Evolutionary conservation across 2,329 filamentous ascomycete genomes (phyloP).

Genomic region (Pseudogymnoascus sp.): DNA sequence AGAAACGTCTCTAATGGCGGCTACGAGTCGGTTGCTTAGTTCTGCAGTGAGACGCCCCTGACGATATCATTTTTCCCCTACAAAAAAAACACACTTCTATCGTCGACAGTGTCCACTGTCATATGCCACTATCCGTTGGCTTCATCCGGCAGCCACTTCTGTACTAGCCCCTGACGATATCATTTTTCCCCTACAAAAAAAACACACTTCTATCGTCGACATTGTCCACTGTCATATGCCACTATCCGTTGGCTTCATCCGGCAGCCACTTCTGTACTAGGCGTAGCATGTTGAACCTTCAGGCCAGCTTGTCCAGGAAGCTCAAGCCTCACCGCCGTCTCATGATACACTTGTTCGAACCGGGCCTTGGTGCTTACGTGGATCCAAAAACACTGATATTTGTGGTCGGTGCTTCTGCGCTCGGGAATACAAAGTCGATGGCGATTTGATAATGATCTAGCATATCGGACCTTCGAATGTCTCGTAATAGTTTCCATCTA

Average conservation of each 20-base stretch:
- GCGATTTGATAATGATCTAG: constrained; percentile 14
- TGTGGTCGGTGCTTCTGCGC: constrained; percentile 9
- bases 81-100: background rate
- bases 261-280: background rate
- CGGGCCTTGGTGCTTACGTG: background rate
- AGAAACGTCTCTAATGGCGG: background rate
- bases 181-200: background rate
- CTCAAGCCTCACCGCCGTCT: constrained; percentile 13
- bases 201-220: no score
- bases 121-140: constrained; percentile 23
- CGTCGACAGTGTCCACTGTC: constrained; percentile 12
- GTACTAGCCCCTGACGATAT: background rate
- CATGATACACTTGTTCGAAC: constrained; percentile 17
- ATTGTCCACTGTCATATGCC: constrained; percentile 23
- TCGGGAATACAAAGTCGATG: constrained; percentile 15
- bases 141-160: background rate
- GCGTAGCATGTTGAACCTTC: background rate
- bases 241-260: constrained; percentile 14
- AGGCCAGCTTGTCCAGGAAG: background rate
- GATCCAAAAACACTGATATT: background rate
- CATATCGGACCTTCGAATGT: no score
- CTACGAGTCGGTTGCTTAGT: no score
- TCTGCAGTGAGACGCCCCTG: background rate
- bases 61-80: background rate
- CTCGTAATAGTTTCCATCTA: no score